These are phyloP conservation scores for Phytophthora litchii DNA, from an alignment of 352 stramenopile genomes.

Conservation along the genomic window DNA sequence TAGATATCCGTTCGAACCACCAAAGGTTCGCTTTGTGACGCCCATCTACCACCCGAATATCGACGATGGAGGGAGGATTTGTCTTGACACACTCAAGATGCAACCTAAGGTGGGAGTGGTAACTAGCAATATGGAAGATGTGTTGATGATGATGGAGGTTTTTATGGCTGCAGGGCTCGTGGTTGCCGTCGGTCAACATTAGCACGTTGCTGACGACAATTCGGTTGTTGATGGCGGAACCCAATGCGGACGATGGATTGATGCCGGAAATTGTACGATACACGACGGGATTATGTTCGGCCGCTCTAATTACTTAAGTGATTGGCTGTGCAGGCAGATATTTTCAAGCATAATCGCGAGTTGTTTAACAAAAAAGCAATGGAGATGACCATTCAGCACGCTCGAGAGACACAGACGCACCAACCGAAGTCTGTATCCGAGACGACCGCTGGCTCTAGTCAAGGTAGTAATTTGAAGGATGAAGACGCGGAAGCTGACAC, in stretches of 20 bases:
- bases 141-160: constrained; percentile 7
- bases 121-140: too few relatives aligned
- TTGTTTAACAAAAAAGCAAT: constrained; percentile 69
- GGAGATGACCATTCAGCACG: constrained; percentile 66
- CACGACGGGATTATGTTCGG: too few relatives aligned
- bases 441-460: background rate
- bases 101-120: constrained; percentile 66
- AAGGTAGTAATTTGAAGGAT: background rate
- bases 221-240: constrained; percentile 89
- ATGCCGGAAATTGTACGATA: constrained; percentile 86
- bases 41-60: constrained; percentile 90
- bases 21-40: constrained; percentile 79
- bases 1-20: constrained; percentile 86
- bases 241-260: constrained; percentile 90
- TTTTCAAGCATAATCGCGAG: constrained; percentile 81
- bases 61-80: constrained; percentile 88
- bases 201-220: constrained; percentile 91
- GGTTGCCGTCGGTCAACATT: constrained; percentile 92
- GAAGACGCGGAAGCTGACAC: constrained; percentile 5
- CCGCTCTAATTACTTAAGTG: too few relatives aligned
- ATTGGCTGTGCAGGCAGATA: constrained; percentile 51
- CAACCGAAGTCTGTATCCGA: constrained; percentile 8
- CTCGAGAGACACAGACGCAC: constrained; percentile 25
- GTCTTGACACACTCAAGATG: constrained; percentile 92
- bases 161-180: constrained; percentile 69